Evolutionary conservation across 306 rosid species (phyloP).

Genomic region (Vachellia collinsii): DNA sequence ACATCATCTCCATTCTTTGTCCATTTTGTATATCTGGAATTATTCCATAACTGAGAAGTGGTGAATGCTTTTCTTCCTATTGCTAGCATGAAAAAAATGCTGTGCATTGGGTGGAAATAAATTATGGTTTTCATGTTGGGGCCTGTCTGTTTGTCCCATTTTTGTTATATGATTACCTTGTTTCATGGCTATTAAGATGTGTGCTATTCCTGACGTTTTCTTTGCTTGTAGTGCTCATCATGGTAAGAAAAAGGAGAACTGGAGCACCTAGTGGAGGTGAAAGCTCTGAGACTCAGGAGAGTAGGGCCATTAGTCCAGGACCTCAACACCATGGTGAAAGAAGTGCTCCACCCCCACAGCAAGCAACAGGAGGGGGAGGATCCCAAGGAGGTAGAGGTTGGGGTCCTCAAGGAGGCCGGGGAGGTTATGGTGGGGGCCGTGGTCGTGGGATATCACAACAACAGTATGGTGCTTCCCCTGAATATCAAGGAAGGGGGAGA

Average conservation of each 20-base stretch:
- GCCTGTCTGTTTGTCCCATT: background rate
- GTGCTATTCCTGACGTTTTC: constrained; percentile 1
- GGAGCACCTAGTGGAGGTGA: constrained; percentile 67
- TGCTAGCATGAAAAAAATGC: background rate
- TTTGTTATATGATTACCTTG: background rate
- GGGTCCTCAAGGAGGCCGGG: constrained; percentile 60
- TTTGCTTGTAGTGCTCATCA: constrained; percentile 45
- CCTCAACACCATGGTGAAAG: constrained; percentile 63
- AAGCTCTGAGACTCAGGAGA: constrained; percentile 60
- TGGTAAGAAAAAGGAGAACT: constrained; percentile 81
- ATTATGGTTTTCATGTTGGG: background rate
- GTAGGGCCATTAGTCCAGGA: constrained; percentile 47
- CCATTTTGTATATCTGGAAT: background rate
- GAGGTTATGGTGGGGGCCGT: constrained; percentile 52
- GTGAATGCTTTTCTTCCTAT: background rate
- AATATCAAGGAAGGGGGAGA: constrained; percentile 83
- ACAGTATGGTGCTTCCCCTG: constrained; percentile 69
- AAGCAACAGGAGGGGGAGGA: constrained; percentile 50
- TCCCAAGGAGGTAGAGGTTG: constrained; percentile 61
- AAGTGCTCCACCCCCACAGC: constrained; percentile 59
- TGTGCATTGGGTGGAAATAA: background rate
- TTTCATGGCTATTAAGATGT: background rate
- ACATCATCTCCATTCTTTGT: background rate
- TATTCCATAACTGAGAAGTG: background rate
- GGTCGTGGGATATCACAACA: constrained; percentile 71